phyloP scores from a whole-genome alignment of 2,329 filamentous ascomycete genomes.

The Aspergillus fructus region DNA sequence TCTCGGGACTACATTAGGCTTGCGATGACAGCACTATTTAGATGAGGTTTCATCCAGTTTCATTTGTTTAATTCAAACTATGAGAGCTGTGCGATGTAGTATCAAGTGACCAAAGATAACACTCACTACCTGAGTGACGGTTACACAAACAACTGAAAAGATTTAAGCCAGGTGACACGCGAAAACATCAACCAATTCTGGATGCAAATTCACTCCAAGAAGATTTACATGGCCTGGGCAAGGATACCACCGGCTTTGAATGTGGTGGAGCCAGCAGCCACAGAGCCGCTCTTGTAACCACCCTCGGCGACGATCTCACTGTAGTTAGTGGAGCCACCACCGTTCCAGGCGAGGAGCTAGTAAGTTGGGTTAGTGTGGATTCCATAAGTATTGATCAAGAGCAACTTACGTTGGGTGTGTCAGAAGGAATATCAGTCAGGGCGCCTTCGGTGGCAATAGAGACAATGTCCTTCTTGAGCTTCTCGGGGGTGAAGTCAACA shows the following conservation, averaged over 20 bases:
- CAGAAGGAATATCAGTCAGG: constrained; percentile 76
- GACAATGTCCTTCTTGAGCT: constrained; percentile 89
- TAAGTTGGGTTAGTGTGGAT: constrained; percentile 24
- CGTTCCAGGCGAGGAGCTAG: constrained; percentile 93
- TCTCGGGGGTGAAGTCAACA: constrained; percentile 84
- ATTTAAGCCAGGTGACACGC: constrained; percentile 1
- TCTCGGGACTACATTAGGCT: neutral
- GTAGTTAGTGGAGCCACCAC: constrained; percentile 92
- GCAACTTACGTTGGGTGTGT: constrained; percentile 74
- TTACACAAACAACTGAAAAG: constrained; percentile 5
- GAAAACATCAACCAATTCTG: neutral
- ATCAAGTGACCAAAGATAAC: constrained; percentile 12
- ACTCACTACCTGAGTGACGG: constrained; percentile 3
- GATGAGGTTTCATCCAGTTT: neutral
- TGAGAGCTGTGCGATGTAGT: constrained; percentile 2
- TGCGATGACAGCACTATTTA: neutral
- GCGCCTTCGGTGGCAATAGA: constrained; percentile 75
- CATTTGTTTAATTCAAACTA: neutral
- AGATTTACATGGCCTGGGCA: constrained; percentile 12
- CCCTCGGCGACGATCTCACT: constrained; percentile 73
- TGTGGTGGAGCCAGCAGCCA: neutral
- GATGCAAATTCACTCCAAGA: neutral
- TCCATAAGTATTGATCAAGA: neutral
- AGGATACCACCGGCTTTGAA: constrained; percentile 14
- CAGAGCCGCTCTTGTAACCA: constrained; percentile 57